phyloP scores from a whole-genome alignment of 495 filamentous ascomycete species.

The Astrothelium subdiscretum region DNA sequence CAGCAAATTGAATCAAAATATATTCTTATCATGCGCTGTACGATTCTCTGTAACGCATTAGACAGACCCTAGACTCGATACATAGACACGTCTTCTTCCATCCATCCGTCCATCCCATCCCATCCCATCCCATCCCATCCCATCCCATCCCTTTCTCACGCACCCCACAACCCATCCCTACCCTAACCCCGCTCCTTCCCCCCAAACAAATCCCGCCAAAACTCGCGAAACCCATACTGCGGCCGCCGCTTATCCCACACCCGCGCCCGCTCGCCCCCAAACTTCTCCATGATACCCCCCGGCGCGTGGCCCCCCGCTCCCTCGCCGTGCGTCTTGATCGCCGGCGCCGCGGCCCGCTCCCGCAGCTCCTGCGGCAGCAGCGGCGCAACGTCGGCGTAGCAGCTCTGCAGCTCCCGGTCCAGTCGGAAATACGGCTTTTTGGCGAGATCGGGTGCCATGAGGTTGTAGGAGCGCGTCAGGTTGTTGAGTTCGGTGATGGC shows the following conservation, averaged over 20 bases:
- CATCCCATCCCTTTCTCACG: neutral
- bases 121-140: neutral
- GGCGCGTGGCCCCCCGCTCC: slow-evolving; percentile 23
- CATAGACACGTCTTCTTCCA: neutral
- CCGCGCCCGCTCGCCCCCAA: slow-evolving; percentile 39
- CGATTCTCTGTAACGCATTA: too few relatives aligned
- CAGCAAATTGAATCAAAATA: too few relatives aligned
- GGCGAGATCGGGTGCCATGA: slow-evolving; percentile 82
- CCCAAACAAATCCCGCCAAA: slow-evolving; percentile 73
- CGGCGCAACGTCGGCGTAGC: slow-evolving; percentile 79
- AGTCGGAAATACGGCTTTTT: slow-evolving; percentile 89
- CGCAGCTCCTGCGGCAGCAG: slow-evolving; percentile 57
- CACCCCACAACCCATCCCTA: neutral
- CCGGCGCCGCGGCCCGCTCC: slow-evolving; percentile 49
- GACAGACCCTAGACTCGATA: neutral
- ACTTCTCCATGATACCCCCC: slow-evolving; percentile 40
- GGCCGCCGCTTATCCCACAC: slow-evolving; percentile 62
- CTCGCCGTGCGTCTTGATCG: slow-evolving; percentile 27
- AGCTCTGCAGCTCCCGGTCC: slow-evolving; percentile 66
- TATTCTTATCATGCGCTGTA: neutral
- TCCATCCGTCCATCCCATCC: neutral
- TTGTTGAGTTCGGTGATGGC: slow-evolving; percentile 68
- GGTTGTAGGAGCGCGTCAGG: slow-evolving; percentile 80
- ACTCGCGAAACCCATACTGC: slow-evolving; percentile 74
- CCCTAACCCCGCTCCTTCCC: neutral